Evolutionary conservation across 495 filamentous ascomycete genomes (phyloP).

Genomic region (Penicillium angulare): DNA sequence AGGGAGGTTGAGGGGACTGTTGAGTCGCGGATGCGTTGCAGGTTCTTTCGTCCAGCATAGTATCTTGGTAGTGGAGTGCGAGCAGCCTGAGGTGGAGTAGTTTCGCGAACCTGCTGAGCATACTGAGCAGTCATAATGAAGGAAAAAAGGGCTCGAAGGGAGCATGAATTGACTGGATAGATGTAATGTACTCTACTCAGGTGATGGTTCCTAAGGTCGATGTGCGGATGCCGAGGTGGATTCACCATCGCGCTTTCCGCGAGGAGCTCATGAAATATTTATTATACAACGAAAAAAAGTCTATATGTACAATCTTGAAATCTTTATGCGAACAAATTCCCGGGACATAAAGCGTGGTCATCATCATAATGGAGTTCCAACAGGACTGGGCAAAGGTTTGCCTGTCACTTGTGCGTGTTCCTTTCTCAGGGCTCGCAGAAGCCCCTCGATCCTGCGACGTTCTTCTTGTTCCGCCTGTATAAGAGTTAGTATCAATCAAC

Average conservation of each 20-base stretch:
- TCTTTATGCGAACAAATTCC: slow-evolving; percentile 10
- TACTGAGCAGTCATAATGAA: slow-evolving; percentile 8
- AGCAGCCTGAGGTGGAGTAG: too few relatives aligned
- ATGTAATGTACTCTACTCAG: not conserved
- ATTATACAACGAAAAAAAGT: slow-evolving; percentile 20
- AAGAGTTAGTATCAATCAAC: slow-evolving; percentile 4
- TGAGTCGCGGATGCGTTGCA: slow-evolving; percentile 12
- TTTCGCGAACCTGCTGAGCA: not conserved
- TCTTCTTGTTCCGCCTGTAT: slow-evolving; percentile 70
- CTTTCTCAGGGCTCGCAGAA: slow-evolving; percentile 54
- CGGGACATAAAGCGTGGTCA: slow-evolving; percentile 19
- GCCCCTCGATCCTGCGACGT: slow-evolving; percentile 60
- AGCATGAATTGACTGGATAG: not conserved
- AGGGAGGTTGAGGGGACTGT: slow-evolving; percentile 13
- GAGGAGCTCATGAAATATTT: slow-evolving; percentile 15
- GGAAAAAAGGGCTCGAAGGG: not conserved
- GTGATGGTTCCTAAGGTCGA: not conserved
- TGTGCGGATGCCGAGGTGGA: too few relatives aligned
- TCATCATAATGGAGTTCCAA: slow-evolving; percentile 46
- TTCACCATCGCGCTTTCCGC: slow-evolving; percentile 23
- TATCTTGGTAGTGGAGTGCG: slow-evolving; percentile 8
- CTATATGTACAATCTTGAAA: slow-evolving; percentile 26
- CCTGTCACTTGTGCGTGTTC: slow-evolving; percentile 49
- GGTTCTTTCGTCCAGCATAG: slow-evolving; percentile 5
- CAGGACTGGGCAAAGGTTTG: slow-evolving; percentile 52